phyloP scores from a whole-genome alignment of 2,329 filamentous ascomycete genomes.

The Fusarium newnesense region DNA sequence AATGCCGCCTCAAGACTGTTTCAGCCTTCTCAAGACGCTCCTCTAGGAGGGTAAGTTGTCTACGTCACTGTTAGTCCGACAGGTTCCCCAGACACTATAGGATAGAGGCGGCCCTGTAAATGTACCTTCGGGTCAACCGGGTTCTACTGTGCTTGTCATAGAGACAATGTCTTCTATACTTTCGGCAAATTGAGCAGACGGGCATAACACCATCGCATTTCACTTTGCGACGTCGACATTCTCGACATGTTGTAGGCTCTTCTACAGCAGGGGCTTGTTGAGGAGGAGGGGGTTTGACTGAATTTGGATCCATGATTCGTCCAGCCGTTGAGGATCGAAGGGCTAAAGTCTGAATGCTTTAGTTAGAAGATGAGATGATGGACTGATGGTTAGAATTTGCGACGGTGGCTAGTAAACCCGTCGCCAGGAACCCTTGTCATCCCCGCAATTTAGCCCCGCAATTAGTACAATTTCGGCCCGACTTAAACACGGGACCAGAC shows the following conservation, averaged over 20 bases:
- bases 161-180: constrained; percentile 30
- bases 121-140: constrained; percentile 27
- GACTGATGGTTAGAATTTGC: constrained; percentile 17
- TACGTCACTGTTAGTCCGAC: constrained; percentile 8
- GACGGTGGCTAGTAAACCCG: constrained; percentile 1
- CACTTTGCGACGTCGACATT: constrained; percentile 31
- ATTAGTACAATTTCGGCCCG: constrained; percentile 16
- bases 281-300: not conserved
- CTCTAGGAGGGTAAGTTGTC: constrained; percentile 34
- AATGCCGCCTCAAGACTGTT: constrained; percentile 31
- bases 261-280: constrained; percentile 10
- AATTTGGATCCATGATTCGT: constrained; percentile 7
- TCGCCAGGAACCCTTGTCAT: not conserved
- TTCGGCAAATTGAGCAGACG: constrained; percentile 26
- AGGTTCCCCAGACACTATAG: not conserved
- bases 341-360: not conserved
- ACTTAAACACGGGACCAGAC: constrained; percentile 16
- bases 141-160: constrained; percentile 33
- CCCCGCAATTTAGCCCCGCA: constrained; percentile 21
- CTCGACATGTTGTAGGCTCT: constrained; percentile 27
- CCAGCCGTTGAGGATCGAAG: not conserved
- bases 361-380: not conserved
- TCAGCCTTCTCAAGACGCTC: constrained; percentile 36
- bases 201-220: constrained; percentile 35
- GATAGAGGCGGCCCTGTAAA: not conserved